phyloP scores from a whole-genome alignment of 192 early-diverging fungal species.

The Haplosporangium gracile region DNA sequence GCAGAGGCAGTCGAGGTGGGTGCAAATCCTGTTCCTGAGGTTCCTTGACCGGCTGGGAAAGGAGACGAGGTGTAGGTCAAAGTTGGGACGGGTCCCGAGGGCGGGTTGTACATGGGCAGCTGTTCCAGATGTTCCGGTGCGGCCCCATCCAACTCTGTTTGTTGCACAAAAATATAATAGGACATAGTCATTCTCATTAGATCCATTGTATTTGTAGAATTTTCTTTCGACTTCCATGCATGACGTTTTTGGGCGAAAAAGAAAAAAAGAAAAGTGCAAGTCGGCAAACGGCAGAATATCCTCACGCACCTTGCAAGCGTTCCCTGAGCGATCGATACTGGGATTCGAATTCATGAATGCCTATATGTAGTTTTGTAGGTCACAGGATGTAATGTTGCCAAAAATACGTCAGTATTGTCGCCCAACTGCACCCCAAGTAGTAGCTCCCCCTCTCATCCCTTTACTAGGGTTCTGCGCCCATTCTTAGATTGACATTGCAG shows the following conservation, averaged over 20 bases:
- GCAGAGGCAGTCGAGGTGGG: slow-evolving; percentile 17
- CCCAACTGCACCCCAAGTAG: neutral
- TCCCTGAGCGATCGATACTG: slow-evolving; percentile 42
- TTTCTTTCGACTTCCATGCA: neutral
- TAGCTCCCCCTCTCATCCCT: too few species aligned
- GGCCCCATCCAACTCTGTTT: slow-evolving; percentile 40
- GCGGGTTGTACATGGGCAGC: slow-evolving; percentile 32
- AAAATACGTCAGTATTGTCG: neutral
- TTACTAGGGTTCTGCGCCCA: neutral
- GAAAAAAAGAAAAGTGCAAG: neutral
- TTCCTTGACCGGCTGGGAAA: neutral
- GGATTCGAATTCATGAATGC: slow-evolving; percentile 42
- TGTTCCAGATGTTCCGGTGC: slow-evolving; percentile 47
- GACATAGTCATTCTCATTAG: slow-evolving; percentile 1
- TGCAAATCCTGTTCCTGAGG: neutral
- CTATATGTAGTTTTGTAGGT: slow-evolving; percentile 14
- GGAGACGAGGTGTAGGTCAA: neutral
- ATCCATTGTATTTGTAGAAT: neutral
- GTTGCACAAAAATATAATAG: slow-evolving; percentile 5
- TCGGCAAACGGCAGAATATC: neutral
- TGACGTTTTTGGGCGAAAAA: neutral
- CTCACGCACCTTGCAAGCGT: slow-evolving; percentile 33
- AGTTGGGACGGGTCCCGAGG: slow-evolving; percentile 7
- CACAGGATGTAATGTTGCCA: slow-evolving; percentile 10
- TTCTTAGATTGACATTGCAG: neutral